Evolutionary conservation across 2,329 filamentous ascomycete species (phyloP).

Genomic region (Alternaria gansuensis): DNA sequence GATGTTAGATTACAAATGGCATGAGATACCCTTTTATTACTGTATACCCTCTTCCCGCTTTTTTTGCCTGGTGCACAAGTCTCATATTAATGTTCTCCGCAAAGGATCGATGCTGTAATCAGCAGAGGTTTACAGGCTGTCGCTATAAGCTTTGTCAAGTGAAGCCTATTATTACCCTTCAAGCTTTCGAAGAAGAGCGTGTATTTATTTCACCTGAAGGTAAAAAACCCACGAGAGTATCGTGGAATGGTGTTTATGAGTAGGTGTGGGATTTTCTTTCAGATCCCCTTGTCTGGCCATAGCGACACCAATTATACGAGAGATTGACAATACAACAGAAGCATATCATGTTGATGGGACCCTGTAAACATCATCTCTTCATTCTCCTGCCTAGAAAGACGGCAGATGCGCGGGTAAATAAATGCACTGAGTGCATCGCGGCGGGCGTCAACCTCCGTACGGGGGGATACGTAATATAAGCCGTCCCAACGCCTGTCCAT

Average conservation of each 20-base stretch:
- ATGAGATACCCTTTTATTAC: slow-evolving; percentile 4
- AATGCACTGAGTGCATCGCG: neutral
- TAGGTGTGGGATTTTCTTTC: neutral
- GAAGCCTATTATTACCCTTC: too few species aligned
- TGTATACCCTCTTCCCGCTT: neutral
- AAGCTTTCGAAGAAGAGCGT: too few species aligned
- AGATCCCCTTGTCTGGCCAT: neutral
- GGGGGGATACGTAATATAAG: neutral
- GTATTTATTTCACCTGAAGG: too few species aligned
- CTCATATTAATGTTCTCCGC: too few species aligned
- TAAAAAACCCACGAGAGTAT: too few species aligned
- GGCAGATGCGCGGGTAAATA: neutral
- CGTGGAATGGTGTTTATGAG: too few species aligned
- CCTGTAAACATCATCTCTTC: neutral
- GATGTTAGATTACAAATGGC: neutral
- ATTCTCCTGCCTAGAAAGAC: slow-evolving; percentile 3
- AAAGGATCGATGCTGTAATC: too few species aligned
- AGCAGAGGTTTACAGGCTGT: too few species aligned
- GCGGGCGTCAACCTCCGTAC: neutral
- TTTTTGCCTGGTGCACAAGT: too few species aligned
- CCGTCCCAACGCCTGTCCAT: neutral
- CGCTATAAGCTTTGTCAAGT: too few species aligned
- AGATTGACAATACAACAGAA: neutral
- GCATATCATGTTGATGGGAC: neutral
- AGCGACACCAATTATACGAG: neutral